Conservation (phyloP, 1,139 yeast genomes). For the Candida sp. region DNA sequence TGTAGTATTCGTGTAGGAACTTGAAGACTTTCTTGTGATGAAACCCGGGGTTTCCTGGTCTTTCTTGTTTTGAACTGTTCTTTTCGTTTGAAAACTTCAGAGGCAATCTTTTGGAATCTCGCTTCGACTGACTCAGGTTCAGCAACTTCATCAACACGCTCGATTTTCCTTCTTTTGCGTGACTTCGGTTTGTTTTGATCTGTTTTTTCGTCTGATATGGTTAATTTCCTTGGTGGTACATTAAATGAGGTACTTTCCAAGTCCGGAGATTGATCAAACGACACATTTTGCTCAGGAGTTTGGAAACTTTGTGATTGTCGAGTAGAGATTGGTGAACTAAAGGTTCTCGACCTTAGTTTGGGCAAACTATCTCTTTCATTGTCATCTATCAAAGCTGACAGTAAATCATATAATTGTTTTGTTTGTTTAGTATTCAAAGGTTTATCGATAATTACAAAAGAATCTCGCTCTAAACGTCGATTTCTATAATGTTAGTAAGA, state of each 20-base stretch:
- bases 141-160: background rate
- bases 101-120: slow-evolving; percentile 1
- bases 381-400: slow-evolving; percentile 22
- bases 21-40: background rate
- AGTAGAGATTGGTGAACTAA: background rate
- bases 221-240: background rate
- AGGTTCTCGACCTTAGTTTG: slow-evolving; percentile 12
- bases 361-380: slow-evolving; percentile 23
- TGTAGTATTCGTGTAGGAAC: slow-evolving; percentile 1
- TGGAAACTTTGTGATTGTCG: background rate
- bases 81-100: background rate
- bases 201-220: background rate
- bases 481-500: slow-evolving; percentile 10
- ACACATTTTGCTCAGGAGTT: background rate
- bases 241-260: background rate
- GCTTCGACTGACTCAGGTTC: background rate
- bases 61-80: background rate
- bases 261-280: background rate
- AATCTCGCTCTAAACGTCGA: slow-evolving; percentile 10
- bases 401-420: slow-evolving; percentile 8
- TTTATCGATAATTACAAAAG: slow-evolving; percentile 8
- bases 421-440: slow-evolving; percentile 5
- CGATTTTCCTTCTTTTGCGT: background rate
- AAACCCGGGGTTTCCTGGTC: background rate
- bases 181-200: background rate